Percentiles rank a stretch among this genome's conserved stretches.
phyloP scores from a whole-genome alignment of 2,329 filamentous ascomycete species.

The Periconia sp. region DNA sequence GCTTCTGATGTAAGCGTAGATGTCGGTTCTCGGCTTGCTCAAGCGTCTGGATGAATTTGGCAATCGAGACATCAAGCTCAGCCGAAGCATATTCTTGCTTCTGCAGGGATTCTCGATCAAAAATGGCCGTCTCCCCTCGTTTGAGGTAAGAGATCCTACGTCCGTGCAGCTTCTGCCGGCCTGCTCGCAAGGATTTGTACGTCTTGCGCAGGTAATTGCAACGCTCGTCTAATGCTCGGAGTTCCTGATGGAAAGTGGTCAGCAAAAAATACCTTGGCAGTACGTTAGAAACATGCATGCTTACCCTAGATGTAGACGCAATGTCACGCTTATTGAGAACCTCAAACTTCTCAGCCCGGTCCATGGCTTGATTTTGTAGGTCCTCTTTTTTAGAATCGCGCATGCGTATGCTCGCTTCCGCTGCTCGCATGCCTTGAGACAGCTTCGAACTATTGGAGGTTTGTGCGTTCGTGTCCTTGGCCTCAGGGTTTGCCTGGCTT shows the following conservation, averaged over 20 bases:
- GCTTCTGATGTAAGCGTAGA: slow-evolving; percentile 73
- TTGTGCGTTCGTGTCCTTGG: slow-evolving; percentile 23
- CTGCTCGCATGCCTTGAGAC: slow-evolving; percentile 39
- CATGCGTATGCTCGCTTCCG: slow-evolving; percentile 37
- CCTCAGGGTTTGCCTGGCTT: slow-evolving; percentile 37
- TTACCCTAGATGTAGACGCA: slow-evolving; percentile 61
- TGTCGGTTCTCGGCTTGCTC: slow-evolving; percentile 78
- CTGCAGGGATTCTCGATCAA: slow-evolving; percentile 73
- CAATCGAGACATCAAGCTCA: slow-evolving; percentile 75
- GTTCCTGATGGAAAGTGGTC: slow-evolving; percentile 57
- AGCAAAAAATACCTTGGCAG: slow-evolving; percentile 11
- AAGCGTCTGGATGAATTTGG: slow-evolving; percentile 77
- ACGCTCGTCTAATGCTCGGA: slow-evolving; percentile 73
- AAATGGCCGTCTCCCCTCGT: slow-evolving; percentile 68
- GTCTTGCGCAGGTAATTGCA: slow-evolving; percentile 78
- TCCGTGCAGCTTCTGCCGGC: slow-evolving; percentile 73
- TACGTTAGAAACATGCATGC: slow-evolving; percentile 12
- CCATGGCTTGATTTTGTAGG: slow-evolving; percentile 42
- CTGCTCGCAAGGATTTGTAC: slow-evolving; percentile 71
- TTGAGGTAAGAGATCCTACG: slow-evolving; percentile 78
- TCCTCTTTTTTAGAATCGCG: slow-evolving; percentile 38
- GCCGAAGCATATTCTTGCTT: slow-evolving; percentile 79
- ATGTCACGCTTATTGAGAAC: slow-evolving; percentile 44
- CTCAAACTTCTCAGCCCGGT: slow-evolving; percentile 45
- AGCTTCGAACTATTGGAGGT: slow-evolving; percentile 37